Percentiles rank a stretch among this genome's conserved stretches.
These are phyloP conservation scores for Yamadazyma sp. DNA, from an alignment of 1,139 yeast genomes.

Conservation along the genomic window DNA sequence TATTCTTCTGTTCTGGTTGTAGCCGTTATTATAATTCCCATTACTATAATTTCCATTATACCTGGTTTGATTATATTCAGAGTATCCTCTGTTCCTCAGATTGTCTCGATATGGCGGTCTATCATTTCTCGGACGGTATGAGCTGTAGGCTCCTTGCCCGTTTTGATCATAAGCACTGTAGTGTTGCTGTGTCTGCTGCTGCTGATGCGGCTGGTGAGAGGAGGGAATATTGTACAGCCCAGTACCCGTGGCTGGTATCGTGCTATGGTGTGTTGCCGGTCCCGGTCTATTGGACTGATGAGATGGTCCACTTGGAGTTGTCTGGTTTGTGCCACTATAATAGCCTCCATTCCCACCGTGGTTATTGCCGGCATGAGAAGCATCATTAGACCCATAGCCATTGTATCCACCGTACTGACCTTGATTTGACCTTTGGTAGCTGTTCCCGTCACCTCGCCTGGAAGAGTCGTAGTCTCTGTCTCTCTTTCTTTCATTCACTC, in stretches of 20 bases:
- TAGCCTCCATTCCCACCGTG: no score
- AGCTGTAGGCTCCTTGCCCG: background rate
- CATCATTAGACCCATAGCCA: background rate
- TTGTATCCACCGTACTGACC: background rate
- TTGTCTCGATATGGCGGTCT: slow-evolving; percentile 4
- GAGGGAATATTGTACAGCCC: no score
- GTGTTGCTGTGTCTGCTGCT: no score
- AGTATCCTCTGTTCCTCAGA: slow-evolving; percentile 2
- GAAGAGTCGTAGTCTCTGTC: slow-evolving; percentile 5
- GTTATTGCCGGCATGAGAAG: no score
- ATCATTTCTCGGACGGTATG: slow-evolving; percentile 4
- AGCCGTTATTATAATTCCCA: background rate
- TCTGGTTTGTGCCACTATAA: no score
- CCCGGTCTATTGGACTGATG: background rate
- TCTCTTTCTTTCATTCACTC: slow-evolving; percentile 8
- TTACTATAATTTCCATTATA: background rate
- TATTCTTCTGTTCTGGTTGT: slow-evolving; percentile 4
- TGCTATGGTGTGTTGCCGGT: background rate
- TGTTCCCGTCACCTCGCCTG: background rate
- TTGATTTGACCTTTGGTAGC: background rate
- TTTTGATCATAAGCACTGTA: background rate
- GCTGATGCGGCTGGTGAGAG: no score
- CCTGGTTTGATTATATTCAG: no score
- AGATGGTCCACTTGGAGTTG: background rate
- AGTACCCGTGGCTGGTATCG: background rate